Evolutionary conservation across 768 basidiomycete species (phyloP).

Genomic region (Panus rudis): DNA sequence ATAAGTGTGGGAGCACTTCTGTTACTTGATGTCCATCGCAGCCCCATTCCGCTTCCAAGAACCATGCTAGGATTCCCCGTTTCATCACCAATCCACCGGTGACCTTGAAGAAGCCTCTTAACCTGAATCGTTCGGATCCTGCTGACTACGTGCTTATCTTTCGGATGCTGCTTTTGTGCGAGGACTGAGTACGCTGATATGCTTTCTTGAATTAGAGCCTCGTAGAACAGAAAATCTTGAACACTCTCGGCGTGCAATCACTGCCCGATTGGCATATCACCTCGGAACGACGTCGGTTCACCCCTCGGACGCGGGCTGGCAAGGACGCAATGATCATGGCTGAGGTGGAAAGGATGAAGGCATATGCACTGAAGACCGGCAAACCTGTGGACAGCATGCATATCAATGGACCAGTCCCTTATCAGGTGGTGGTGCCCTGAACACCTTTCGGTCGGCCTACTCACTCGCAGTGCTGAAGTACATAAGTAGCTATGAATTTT

Average conservation of each 20-base stretch:
- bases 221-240: constrained; percentile 30
- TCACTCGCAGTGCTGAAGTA: too few relatives aligned
- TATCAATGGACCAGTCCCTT: constrained; percentile 20
- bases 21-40: neutral
- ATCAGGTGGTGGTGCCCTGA: constrained; percentile 15
- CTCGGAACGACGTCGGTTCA: constrained; percentile 14
- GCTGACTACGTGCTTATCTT: constrained; percentile 18
- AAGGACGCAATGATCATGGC: constrained; percentile 20
- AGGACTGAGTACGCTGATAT: too few relatives aligned
- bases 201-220: constrained; percentile 15
- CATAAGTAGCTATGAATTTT: too few relatives aligned
- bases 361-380: constrained; percentile 18
- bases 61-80: constrained; percentile 26
- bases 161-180: too few relatives aligned
- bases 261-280: constrained; percentile 20
- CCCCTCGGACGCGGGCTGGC: constrained; percentile 16
- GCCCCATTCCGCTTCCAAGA: constrained; percentile 30
- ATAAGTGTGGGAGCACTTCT: neutral
- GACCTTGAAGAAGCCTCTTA: constrained; percentile 26
- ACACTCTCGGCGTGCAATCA: constrained; percentile 21
- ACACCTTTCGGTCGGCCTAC: too few relatives aligned
- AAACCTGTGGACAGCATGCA: constrained; percentile 21
- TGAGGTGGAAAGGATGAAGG: constrained; percentile 20
- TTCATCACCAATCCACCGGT: constrained; percentile 35
- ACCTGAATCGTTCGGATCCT: constrained; percentile 24